Evolutionary conservation across 495 filamentous ascomycete species (phyloP).

Genomic region (Penicillium argentinense): DNA sequence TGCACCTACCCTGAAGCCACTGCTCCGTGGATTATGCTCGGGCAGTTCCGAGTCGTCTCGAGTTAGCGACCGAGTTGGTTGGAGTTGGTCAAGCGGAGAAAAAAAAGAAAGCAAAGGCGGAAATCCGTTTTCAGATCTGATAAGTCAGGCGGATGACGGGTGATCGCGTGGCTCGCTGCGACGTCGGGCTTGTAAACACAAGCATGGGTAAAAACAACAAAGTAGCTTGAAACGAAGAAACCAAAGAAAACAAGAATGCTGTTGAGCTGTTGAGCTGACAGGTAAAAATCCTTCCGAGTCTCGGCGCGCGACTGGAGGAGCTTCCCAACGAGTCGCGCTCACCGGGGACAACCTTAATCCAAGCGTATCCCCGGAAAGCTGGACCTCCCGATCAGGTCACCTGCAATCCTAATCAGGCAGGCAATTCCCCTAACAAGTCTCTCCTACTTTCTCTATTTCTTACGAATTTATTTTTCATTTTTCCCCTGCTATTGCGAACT

Average conservation of each 20-base stretch:
- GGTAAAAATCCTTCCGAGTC: constrained; percentile 18
- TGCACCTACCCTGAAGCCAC: constrained; percentile 6
- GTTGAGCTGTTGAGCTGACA: constrained; percentile 17
- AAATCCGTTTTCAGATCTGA: constrained; percentile 27
- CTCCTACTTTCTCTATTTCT: no score
- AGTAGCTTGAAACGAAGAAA: not conserved
- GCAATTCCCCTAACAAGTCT: no score
- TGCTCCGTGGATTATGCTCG: not conserved
- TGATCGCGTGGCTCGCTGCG: not conserved
- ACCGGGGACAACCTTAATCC: constrained; percentile 23
- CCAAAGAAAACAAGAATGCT: not conserved
- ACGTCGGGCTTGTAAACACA: no score
- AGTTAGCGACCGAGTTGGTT: not conserved
- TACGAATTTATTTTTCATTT: no score
- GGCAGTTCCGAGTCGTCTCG: constrained; percentile 3
- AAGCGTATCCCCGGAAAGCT: not conserved
- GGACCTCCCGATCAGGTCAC: not conserved
- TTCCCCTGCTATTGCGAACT: no score
- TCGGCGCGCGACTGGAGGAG: constrained; percentile 15
- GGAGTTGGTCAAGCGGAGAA: constrained; percentile 3
- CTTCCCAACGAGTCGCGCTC: constrained; percentile 14
- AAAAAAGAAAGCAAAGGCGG: constrained; percentile 10
- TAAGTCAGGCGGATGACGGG: constrained; percentile 3
- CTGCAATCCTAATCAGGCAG: no score
- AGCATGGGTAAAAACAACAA: constrained; percentile 3